Conservation (phyloP, 441 rosid species). For the Pelargonium australe region DNA sequence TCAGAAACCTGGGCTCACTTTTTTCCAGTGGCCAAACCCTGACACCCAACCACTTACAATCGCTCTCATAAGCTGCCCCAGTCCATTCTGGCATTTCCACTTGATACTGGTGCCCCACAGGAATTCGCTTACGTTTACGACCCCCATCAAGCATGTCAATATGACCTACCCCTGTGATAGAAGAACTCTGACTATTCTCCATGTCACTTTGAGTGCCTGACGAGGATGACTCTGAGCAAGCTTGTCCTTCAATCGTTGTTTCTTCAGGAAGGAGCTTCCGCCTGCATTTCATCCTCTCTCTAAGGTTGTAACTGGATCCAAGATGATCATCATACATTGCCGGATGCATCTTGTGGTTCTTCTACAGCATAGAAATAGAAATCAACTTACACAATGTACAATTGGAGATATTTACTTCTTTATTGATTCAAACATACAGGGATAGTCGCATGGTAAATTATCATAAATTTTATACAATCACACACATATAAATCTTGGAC, state of each 20-base stretch:
- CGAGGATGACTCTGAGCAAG: conserved; percentile 25
- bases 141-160: conserved; percentile 26
- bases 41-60: conserved; percentile 70
- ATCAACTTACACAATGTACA: conserved; percentile 11
- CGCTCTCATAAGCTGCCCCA: conserved; percentile 42
- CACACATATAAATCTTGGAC: background rate
- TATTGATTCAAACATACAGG: background rate
- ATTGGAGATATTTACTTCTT: background rate
- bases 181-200: conserved; percentile 21
- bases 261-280: conserved; percentile 24
- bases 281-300: conserved; percentile 50
- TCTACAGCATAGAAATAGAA: conserved; percentile 37
- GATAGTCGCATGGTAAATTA: background rate
- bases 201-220: conserved; percentile 22
- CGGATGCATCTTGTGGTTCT: conserved; percentile 72
- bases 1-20: conserved; percentile 25
- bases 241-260: conserved; percentile 22
- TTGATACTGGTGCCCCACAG: conserved; percentile 58
- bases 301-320: conserved; percentile 63
- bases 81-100: conserved; percentile 72
- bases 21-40: conserved; percentile 64
- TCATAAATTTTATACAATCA: background rate
- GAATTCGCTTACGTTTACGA: conserved; percentile 34
- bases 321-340: conserved; percentile 57
- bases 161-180: conserved; percentile 16